phyloP scores from a whole-genome alignment of 371 early-diverging fungal genomes.

The Actinomortierella ambigua region DNA sequence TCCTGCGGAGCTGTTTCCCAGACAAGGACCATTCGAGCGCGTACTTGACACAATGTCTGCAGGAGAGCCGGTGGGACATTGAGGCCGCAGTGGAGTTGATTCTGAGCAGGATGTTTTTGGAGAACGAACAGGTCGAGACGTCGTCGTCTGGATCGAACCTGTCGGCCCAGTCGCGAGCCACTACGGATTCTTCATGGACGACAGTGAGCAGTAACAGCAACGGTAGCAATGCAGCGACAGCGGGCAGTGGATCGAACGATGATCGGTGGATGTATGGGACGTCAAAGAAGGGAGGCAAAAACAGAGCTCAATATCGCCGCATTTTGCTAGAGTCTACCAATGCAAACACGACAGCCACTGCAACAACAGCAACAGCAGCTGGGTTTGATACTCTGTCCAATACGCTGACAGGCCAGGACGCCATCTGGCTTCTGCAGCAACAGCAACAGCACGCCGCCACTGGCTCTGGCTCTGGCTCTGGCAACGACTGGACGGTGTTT shows the following conservation, averaged over 20 bases:
- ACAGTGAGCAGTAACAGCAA: too few species aligned
- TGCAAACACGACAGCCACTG: too few species aligned
- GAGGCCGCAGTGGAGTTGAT: slow-evolving; percentile 36
- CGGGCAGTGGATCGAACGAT: too few species aligned
- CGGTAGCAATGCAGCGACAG: too few species aligned
- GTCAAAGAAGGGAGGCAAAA: too few species aligned
- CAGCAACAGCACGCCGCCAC: too few species aligned
- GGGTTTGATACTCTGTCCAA: slow-evolving; percentile 13
- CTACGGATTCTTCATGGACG: too few species aligned
- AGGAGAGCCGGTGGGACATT: slow-evolving; percentile 23
- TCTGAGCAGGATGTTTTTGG: slow-evolving; percentile 44
- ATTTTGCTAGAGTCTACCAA: too few species aligned
- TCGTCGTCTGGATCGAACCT: slow-evolving; percentile 27
- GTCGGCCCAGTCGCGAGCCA: not conserved
- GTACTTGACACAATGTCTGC: slow-evolving; percentile 24
- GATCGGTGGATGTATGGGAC: too few species aligned
- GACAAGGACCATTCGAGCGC: slow-evolving; percentile 34
- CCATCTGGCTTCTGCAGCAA: slow-evolving; percentile 37
- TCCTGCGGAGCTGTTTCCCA: slow-evolving; percentile 40
- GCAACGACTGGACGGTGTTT: slow-evolving; percentile 44
- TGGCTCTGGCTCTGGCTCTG: too few species aligned
- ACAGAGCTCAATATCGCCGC: too few species aligned
- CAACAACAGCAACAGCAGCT: too few species aligned
- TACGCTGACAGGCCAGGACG: slow-evolving; percentile 27
- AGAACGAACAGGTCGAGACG: slow-evolving; percentile 40